Evolutionary conservation across 139 green algal genomes (phyloP).

Genomic region (Tetraselmis chui): DNA sequence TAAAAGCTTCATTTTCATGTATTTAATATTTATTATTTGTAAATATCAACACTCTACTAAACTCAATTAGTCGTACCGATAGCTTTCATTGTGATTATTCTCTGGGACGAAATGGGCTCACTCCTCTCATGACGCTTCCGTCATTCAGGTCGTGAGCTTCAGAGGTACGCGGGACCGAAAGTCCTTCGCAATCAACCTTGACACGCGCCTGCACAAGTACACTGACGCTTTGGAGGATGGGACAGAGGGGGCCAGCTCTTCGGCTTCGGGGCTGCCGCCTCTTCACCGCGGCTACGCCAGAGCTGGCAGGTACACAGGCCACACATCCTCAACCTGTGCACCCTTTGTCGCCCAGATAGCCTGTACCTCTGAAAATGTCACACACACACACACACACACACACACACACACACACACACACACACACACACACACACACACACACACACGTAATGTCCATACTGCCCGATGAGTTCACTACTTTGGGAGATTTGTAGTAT

Average conservation of each 20-base stretch:
- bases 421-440: neutral
- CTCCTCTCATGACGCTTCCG: neutral
- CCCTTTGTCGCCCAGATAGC: no score
- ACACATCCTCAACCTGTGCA: neutral
- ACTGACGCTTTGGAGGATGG: neutral
- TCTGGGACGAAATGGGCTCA: no score
- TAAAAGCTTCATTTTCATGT: neutral
- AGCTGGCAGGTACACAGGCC: neutral
- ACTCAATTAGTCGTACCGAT: no score
- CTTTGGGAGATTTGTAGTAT: neutral
- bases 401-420: no score
- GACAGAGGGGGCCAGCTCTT: neutral
- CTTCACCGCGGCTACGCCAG: neutral
- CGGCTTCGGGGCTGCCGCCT: no score
- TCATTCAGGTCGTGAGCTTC: neutral
- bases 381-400: no score
- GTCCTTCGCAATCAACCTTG: neutral
- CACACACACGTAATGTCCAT: neutral
- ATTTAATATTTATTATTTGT: neutral
- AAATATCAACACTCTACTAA: neutral
- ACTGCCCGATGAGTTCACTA: neutral
- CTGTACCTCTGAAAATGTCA: no score
- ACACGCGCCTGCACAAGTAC: neutral
- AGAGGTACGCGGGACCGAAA: neutral
- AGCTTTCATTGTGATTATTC: no score